These are phyloP conservation scores for Amphirosellinia nigrospora DNA, from an alignment of 495 filamentous ascomycete species.

Conservation along the genomic window DNA sequence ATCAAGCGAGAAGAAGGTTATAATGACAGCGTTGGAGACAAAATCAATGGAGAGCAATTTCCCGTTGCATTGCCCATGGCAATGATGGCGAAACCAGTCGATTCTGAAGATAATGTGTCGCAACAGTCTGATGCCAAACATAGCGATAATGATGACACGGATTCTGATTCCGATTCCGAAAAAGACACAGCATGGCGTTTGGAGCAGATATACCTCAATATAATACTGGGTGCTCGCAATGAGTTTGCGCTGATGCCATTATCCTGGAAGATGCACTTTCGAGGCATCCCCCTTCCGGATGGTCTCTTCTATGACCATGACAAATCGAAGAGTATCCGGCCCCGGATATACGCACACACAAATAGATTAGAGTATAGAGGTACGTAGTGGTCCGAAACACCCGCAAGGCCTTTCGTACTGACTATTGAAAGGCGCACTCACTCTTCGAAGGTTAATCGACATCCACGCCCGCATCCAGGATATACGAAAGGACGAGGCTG, in stretches of 20 bases:
- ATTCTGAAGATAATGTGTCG: background rate
- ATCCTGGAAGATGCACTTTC: slow-evolving; percentile 41
- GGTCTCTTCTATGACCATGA: slow-evolving; percentile 34
- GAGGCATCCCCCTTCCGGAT: slow-evolving; percentile 38
- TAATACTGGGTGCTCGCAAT: slow-evolving; percentile 34
- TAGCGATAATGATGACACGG: background rate
- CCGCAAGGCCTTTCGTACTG: background rate
- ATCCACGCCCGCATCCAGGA: slow-evolving; percentile 34
- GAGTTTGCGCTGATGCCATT: slow-evolving; percentile 39
- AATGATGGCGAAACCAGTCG: background rate
- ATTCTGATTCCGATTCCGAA: slow-evolving; percentile 14
- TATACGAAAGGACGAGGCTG: slow-evolving; percentile 26
- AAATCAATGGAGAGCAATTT: background rate
- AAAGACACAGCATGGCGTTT: slow-evolving; percentile 30
- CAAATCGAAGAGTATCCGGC: slow-evolving; percentile 27
- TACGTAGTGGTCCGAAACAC: slow-evolving; percentile 15
- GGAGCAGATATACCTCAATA: slow-evolving; percentile 37
- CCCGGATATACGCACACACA: slow-evolving; percentile 36
- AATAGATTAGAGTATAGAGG: slow-evolving; percentile 36
- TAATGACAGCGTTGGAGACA: background rate
- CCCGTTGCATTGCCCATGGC: background rate
- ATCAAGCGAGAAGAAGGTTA: background rate
- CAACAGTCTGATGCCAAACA: background rate
- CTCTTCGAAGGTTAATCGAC: slow-evolving; percentile 37
- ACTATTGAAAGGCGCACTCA: slow-evolving; percentile 31